Base-by-base conservation (phyloP, 331 rosid genomes). In the Pyracantha coccinea region DNA sequence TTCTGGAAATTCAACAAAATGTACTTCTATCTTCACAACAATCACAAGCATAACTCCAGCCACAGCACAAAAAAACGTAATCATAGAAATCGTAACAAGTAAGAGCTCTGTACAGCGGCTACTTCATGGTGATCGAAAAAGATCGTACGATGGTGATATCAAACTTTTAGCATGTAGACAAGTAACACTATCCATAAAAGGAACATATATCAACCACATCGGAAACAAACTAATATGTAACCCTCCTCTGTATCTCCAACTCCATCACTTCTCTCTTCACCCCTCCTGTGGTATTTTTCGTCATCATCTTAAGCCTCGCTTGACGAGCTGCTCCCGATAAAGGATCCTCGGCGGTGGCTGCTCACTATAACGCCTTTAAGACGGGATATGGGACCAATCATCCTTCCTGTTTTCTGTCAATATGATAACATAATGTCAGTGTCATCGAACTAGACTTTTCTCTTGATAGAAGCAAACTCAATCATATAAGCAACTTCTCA, bases 321-420 rank as follows among this genome's bases (percentile, higher is more conserved):
- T 2, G 87, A 62, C 80, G 92, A 33, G 83, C 89, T 79, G 79
- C 86, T 87, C 80, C 83, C 74, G 79, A 88, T 73, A 35, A 86
- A 58, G 74, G 97, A 88, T 52, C 93, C 86, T 4, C 86, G 92
- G 27, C 91, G 89, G 13, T 92, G 84, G 54, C 95, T 93, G 23
- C 92, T 93, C 67, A 90, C 89, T 44, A 94, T 83, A 75, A 82
- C 90, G 25, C 87, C 93, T 83, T 94, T 94, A 76, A 92, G 89
- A 58, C 96, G 89, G 73, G 83, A 68, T 55, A 92, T 87, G 63
- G 97, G 93, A 66, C 86, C 88, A 52, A 92, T 81, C 78, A 85
- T 76, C 85, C 85, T 86, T 79, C 90, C 80, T 71, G 86, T 78
- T 53, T 74, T 91, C 99, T 91, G 83, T 50, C 66, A 60, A 76